phyloP scores from a whole-genome alignment of 2,329 filamentous ascomycete genomes.

The Alternaria viburni region DNA sequence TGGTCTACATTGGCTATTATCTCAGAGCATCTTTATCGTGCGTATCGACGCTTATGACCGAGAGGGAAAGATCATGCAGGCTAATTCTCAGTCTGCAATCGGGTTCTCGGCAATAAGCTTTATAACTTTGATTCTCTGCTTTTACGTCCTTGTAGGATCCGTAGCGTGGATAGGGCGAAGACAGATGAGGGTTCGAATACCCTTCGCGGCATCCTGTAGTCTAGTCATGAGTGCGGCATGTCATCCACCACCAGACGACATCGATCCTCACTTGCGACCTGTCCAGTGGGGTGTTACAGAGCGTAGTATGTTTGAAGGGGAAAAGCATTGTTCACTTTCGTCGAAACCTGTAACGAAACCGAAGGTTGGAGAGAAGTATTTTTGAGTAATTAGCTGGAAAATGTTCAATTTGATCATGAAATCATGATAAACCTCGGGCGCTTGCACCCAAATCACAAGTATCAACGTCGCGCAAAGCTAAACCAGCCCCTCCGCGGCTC shows the following conservation, averaged over 20 bases:
- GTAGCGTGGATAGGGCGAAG: conserved; percentile 32
- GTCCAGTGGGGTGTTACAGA: conserved; percentile 29
- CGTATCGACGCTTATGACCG: not conserved
- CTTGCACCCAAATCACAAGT: not conserved
- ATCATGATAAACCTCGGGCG: not conserved
- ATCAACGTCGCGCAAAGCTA: not conserved
- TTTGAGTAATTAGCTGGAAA: not conserved
- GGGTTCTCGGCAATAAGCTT: not conserved
- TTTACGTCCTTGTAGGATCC: not conserved
- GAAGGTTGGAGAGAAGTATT: not conserved
- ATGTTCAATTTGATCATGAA: no score
- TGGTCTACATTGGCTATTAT: not conserved
- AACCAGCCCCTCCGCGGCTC: not conserved
- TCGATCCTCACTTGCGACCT: conserved; percentile 13
- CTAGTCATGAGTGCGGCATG: conserved; percentile 31
- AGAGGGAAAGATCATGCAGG: not conserved
- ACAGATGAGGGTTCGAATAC: conserved; percentile 75
- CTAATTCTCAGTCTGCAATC: not conserved
- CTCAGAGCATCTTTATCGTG: not conserved
- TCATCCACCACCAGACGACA: conserved; percentile 17
- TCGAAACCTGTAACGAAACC: conserved; percentile 1
- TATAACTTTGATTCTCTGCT: not conserved
- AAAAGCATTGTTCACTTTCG: not conserved
- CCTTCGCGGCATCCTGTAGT: conserved; percentile 77
- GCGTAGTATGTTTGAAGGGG: not conserved